Conservation (phyloP, 805 yeast genomes). For the Hanseniaspora occidentalis region DNA sequence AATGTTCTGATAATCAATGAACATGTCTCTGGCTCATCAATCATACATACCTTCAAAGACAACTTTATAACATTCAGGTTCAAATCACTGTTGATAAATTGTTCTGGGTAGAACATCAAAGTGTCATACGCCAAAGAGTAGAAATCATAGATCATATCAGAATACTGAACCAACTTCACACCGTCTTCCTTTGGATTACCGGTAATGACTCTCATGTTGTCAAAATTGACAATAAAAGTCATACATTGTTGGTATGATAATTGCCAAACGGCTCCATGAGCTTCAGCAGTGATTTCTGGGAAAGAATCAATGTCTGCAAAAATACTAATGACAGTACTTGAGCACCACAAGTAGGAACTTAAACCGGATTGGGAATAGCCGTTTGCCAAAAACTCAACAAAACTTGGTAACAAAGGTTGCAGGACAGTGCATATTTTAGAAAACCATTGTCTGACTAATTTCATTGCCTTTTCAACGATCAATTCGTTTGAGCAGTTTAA, state of each 20-base stretch:
- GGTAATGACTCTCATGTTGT: slow-evolving; percentile 8
- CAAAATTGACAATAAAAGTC: slow-evolving; percentile 39
- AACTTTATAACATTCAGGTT: slow-evolving; percentile 34
- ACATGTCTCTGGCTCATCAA: slow-evolving; percentile 61
- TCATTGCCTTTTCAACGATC: slow-evolving; percentile 2
- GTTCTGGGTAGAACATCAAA: slow-evolving; percentile 49
- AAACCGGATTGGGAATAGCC: slow-evolving; percentile 58
- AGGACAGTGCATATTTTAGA: slow-evolving; percentile 2
- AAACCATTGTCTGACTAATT: slow-evolving; percentile 1
- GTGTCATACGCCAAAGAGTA: slow-evolving; percentile 70
- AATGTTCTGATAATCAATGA: slow-evolving; percentile 59
- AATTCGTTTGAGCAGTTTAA: neutral
- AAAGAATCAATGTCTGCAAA: slow-evolving; percentile 41
- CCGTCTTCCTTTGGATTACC: slow-evolving; percentile 13
- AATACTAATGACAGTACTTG: slow-evolving; percentile 70
- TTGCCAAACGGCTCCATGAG: slow-evolving; percentile 54
- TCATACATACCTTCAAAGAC: slow-evolving; percentile 36
- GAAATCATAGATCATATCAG: slow-evolving; percentile 74
- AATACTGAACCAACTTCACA: slow-evolving; percentile 14
- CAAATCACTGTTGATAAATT: slow-evolving; percentile 33
- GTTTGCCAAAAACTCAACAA: slow-evolving; percentile 52
- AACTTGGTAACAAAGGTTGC: slow-evolving; percentile 43
- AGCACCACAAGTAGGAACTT: slow-evolving; percentile 86
- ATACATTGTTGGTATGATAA: slow-evolving; percentile 58
- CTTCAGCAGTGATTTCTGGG: slow-evolving; percentile 22